Conservation (phyloP, 306 rosid genomes). For the Rosa multiflora region DNA sequence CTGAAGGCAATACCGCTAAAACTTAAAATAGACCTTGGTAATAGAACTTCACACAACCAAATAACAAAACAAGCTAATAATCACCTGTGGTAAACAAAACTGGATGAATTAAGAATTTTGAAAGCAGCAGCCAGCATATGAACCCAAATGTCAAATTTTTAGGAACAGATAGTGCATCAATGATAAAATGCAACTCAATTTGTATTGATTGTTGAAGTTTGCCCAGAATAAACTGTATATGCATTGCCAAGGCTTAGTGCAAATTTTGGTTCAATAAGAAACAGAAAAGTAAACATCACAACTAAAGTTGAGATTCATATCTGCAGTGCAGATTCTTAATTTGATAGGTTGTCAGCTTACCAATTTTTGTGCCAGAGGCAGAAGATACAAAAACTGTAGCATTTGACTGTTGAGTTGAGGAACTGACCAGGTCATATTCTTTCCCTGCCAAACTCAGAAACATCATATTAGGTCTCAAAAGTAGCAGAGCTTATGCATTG, state of each 20-base stretch:
- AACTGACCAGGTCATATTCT: conserved; percentile 62
- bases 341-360: conserved; percentile 36
- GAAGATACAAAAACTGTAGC: conserved; percentile 70
- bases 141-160: not conserved
- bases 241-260: not conserved
- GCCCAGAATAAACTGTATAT: not conserved
- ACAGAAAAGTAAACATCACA: not conserved
- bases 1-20: not conserved
- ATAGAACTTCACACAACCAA: not conserved
- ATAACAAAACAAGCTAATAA: not conserved
- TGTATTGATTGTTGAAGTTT: not conserved
- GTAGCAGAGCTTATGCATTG: conserved; percentile 10
- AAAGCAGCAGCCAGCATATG: not conserved
- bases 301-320: not conserved
- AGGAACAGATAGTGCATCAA: not conserved
- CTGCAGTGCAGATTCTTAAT: not conserved
- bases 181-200: not conserved
- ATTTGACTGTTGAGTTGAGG: conserved; percentile 46
- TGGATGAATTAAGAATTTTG: not conserved
- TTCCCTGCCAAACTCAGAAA: conserved; percentile 46
- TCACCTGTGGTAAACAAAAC: not conserved
- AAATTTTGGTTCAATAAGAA: not conserved
- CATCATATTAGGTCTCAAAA: conserved; percentile 7
- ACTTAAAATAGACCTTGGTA: not conserved
- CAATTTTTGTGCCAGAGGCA: conserved; percentile 51